Conservation (phyloP, 1,284 basidiomycete species). For the Uromyces viciae-fabae region DNA sequence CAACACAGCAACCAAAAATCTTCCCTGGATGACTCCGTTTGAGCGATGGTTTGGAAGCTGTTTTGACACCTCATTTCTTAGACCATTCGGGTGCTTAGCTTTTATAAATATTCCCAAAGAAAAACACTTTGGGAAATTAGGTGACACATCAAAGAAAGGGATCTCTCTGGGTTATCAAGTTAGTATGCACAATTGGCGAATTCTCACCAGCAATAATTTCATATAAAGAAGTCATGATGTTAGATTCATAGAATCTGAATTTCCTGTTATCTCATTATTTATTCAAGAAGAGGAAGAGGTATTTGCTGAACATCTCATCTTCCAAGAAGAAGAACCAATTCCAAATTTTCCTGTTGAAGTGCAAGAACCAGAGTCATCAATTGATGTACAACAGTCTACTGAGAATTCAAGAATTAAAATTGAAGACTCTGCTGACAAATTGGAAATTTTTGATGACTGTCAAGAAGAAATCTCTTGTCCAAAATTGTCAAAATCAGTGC, state of each 20-base stretch:
- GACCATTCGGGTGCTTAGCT: conserved; percentile 14
- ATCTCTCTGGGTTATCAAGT: conserved; percentile 10
- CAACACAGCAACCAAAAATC: conserved; percentile 47
- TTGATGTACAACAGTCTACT: no score
- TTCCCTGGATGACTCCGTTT: background rate
- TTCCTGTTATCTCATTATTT: conserved; percentile 21
- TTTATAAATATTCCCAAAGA: conserved; percentile 7
- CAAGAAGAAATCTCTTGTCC: no score
- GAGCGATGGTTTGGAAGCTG: background rate
- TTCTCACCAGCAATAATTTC: no score
- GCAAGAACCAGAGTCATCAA: no score
- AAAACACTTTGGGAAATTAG: background rate
- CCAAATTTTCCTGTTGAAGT: no score
- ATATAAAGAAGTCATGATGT: conserved; percentile 8
- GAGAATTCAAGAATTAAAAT: no score
- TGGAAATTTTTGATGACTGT: no score
- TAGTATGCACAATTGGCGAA: background rate
- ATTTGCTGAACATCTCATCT: no score
- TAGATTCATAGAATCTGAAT: background rate
- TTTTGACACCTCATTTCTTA: conserved; percentile 2
- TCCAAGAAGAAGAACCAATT: no score
- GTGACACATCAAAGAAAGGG: background rate
- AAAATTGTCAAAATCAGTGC: no score
- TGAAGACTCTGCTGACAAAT: no score
- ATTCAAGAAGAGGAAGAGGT: no score